Evolutionary conservation across 1,284 basidiomycete genomes (phyloP), one percentile per base, ranked within the genome.

Genomic region (Marasmius tenuissimus): DNA sequence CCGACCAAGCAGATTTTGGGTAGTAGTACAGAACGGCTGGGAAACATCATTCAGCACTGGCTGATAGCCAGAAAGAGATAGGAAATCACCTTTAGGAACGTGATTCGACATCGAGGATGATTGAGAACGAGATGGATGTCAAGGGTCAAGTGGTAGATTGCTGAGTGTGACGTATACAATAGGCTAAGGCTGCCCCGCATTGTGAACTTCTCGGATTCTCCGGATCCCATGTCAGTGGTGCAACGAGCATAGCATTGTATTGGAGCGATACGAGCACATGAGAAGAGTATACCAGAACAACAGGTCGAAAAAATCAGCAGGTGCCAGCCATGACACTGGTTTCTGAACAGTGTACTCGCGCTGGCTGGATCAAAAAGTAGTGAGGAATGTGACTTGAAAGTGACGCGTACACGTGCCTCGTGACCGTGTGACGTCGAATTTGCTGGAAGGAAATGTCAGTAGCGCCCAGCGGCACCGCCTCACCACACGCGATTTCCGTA

Each of bases 1-100:
- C 80, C 51, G 83, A 85, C 87, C 87, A 90, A 57, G 85, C 74
- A 5, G 86, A 87, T 3, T 69, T 61, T 7, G 80, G 79, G 62
- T 76, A 80, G 69, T 86, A 85, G 69, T 88, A 88, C 3, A 88
- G 73, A 48, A 83, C 80, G 40, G 86, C 86, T 72, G 12, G 45
- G 22, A 27, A 50, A 37, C 33, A 51, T 12, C 34, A 38, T 34
- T 34, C 27, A 34, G 35, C 5, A 42, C 22, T 49, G 27, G 8
- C 4, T 48, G 37, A 4, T 1, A 38, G 20, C 55, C 39, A 5
- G 4, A 16, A 35, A 14, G 42, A 49, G n/a, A 18, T 18, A 33
- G 5, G 16, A 45, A 49, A 27, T 27, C 35, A 48, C 57, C 48
- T 49, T 48, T 58, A 8, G 42, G 55, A 10, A 48, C 45, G 14